Conservation (phyloP, 179 eudicot species). For the Pouteria campechiana region DNA sequence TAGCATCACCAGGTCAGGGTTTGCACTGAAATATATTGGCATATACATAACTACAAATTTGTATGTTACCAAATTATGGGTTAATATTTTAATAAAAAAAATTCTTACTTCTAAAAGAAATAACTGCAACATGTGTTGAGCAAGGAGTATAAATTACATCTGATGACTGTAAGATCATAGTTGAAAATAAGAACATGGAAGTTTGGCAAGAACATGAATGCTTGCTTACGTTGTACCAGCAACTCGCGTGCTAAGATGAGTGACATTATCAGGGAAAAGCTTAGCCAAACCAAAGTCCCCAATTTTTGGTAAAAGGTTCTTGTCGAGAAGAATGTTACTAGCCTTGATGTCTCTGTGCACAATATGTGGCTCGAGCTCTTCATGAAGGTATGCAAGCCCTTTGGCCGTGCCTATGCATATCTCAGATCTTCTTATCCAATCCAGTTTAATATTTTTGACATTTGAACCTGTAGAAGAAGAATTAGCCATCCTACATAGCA, state of each 20-base stretch:
- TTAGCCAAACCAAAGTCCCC: slow-evolving; percentile 80
- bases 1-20: too few relatives aligned
- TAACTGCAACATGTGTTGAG: too few relatives aligned
- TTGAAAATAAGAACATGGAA: too few relatives aligned
- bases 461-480: slow-evolving; percentile 56
- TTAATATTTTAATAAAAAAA: too few relatives aligned
- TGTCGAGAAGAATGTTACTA: slow-evolving; percentile 61
- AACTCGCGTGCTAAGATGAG: slow-evolving; percentile 65
- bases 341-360: slow-evolving; percentile 79
- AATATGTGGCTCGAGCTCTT: slow-evolving; percentile 62
- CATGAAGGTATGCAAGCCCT: slow-evolving; percentile 62
- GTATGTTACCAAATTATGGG: too few relatives aligned
- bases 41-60: too few relatives aligned
- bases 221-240: slow-evolving; percentile 80
- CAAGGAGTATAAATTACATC: too few relatives aligned
- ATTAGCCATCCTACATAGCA: too few relatives aligned
- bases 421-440: slow-evolving; percentile 43
- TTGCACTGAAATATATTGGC: too few relatives aligned
- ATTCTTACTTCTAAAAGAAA: too few relatives aligned
- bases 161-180: too few relatives aligned
- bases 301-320: slow-evolving; percentile 41
- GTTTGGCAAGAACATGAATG: too few relatives aligned
- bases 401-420: slow-evolving; percentile 58
- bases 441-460: slow-evolving; percentile 24
- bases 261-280: slow-evolving; percentile 61